phyloP scores from a whole-genome alignment of 805 yeast genomes.

The Candida alai region DNA sequence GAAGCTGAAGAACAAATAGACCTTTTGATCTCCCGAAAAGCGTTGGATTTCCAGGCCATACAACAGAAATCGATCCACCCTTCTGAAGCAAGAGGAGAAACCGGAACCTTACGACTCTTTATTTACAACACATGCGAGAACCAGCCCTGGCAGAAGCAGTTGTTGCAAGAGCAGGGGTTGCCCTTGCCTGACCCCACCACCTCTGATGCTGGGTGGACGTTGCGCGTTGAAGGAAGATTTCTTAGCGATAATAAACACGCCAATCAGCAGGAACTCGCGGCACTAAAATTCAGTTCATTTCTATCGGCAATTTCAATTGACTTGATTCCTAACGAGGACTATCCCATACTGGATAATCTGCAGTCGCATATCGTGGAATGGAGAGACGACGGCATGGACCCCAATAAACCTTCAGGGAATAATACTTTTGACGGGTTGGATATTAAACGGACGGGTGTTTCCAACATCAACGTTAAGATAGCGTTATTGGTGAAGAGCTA shows the following conservation, averaged over 20 bases:
- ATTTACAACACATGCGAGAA: conserved; percentile 78
- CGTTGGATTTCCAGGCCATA: conserved; percentile 77
- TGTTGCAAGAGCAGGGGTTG: conserved; percentile 19
- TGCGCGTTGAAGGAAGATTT: conserved; percentile 83
- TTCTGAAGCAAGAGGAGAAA: conserved; percentile 36
- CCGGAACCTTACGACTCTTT: conserved; percentile 70
- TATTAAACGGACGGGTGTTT: conserved; percentile 70
- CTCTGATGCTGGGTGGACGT: conserved; percentile 66
- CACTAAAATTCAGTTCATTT: conserved; percentile 68
- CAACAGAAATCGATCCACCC: conserved; percentile 40
- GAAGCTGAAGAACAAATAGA: conserved; percentile 85
- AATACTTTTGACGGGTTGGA: conserved; percentile 80
- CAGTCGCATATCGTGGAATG: conserved; percentile 68
- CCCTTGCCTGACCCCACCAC: conserved; percentile 14
- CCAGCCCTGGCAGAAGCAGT: conserved; percentile 73
- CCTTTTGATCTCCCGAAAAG: conserved; percentile 74
- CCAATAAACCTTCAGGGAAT: conserved; percentile 8
- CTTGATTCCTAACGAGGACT: conserved; percentile 43
- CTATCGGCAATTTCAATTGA: conserved; percentile 84
- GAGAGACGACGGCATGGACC: conserved; percentile 59
- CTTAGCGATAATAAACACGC: conserved; percentile 42
- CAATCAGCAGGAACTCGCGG: conserved; percentile 12
- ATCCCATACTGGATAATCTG: conserved; percentile 28
- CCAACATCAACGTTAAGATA: conserved; percentile 56
- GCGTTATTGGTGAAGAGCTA: conserved; percentile 67